Evolutionary conservation across 148 eudicot species (phyloP).

Genomic region (Rhododendron henanense): DNA sequence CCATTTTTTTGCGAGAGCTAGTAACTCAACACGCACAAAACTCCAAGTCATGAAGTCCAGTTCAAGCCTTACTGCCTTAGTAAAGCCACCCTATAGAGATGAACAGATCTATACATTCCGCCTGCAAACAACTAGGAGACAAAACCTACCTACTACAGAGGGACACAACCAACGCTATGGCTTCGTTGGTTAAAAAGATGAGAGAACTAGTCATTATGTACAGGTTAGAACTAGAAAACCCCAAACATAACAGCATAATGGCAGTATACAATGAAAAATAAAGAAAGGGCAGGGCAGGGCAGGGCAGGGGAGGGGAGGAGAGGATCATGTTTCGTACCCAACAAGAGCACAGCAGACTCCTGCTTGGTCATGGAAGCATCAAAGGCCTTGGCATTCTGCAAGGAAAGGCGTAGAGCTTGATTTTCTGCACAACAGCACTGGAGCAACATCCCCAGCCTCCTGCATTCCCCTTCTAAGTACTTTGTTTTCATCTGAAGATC

Average conservation of each 20-base stretch:
- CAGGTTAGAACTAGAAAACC: background rate
- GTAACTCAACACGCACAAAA: background rate
- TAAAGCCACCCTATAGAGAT: background rate
- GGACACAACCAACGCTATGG: background rate
- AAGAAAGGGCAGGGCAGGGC: background rate
- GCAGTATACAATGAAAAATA: background rate
- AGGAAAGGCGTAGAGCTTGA: conserved; percentile 74
- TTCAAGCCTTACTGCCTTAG: background rate
- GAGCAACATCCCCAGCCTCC: conserved; percentile 74
- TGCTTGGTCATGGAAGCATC: conserved; percentile 82
- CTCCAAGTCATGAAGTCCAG: background rate
- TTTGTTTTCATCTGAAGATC: conserved; percentile 86
- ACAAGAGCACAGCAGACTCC: conserved; percentile 99
- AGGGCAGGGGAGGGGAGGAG: background rate
- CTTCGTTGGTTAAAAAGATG: background rate
- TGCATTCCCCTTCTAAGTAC: conserved; percentile 87
- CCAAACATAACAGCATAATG: background rate
- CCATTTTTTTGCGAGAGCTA: background rate
- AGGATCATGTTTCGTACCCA: conserved; percentile 52
- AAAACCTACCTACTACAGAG: background rate
- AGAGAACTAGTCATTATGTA: background rate
- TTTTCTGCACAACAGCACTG: conserved; percentile 85
- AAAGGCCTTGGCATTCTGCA: conserved; percentile 59
- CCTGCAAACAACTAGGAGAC: background rate
- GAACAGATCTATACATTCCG: background rate